These are phyloP conservation scores for Cystobasidium ongulense DNA, from an alignment of 768 basidiomycete species.

Conservation along the genomic window DNA sequence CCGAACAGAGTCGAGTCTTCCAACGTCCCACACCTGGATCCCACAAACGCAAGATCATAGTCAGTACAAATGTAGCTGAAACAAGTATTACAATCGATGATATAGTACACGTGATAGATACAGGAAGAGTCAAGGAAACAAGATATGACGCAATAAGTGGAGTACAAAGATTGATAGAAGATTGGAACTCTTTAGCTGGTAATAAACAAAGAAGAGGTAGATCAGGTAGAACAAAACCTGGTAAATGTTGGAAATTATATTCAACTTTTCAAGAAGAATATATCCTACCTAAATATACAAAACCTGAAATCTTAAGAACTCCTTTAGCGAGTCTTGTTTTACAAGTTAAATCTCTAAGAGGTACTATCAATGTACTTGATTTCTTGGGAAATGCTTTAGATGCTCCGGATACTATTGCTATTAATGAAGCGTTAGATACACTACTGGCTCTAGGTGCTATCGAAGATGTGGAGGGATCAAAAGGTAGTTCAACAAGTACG, in stretches of 20 bases:
- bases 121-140: conserved; percentile 77
- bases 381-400: conserved; percentile 71
- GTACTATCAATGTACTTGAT: conserved; percentile 68
- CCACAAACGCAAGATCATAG: conserved; percentile 68
- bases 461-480: conserved; percentile 48
- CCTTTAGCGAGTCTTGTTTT: conserved; percentile 75
- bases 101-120: conserved; percentile 87
- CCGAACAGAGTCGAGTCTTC: conserved; percentile 76
- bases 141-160: conserved; percentile 70
- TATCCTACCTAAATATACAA: conserved; percentile 60
- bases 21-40: conserved; percentile 49
- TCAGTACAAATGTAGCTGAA: conserved; percentile 85
- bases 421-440: conserved; percentile 66
- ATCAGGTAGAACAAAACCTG: conserved; percentile 65
- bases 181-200: conserved; percentile 68
- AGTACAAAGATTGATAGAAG: conserved; percentile 67
- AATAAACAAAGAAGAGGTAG: conserved; percentile 77
- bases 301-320: conserved; percentile 79
- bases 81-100: conserved; percentile 64
- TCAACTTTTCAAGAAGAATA: conserved; percentile 62
- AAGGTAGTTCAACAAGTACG: conserved; percentile 24
- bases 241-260: conserved; percentile 80
- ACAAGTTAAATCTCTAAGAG: conserved; percentile 69
- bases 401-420: conserved; percentile 65
- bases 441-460: conserved; percentile 73